Evolutionary conservation across 169 alveolate genomes (phyloP), one percentile per base, ranked within the genome.

Genomic region (Cryptosporidium viatorum): DNA sequence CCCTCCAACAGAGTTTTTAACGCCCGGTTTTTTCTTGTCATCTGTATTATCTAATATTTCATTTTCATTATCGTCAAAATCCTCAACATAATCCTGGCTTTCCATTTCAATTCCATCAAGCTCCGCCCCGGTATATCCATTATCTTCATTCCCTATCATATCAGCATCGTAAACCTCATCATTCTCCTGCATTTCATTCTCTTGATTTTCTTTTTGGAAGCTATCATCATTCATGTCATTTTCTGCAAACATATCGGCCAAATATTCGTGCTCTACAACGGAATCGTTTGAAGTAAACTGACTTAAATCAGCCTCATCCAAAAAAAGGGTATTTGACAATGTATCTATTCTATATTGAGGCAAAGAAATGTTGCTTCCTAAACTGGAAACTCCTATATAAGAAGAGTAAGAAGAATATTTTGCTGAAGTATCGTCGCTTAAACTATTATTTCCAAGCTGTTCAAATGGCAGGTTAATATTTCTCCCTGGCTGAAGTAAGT

Each of bases 401-500:
- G 89, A 65, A n/a, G 89, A 80, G 74, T 35, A 80, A 16, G 75
- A 62, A 8, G 75, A 62, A 39, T 62, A 62, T 0, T 41, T 80
- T 26, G 39, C 16, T n/a, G 41, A 12, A 39, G 6, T 21, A 7
- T 62, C 89, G 16, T 48, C 89, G 0, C 10, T 48, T 18, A 8
- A 62, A 26, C 59, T 37, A 45, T 23, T 41, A 29, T 60, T 37
- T 18, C 35, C 29, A 39, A 37, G 3, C 43, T 43, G 60, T 33
- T 80, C 89, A 60, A 6, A 43, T 16, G 60, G 29, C 41, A 80
- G 21, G 21, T 65, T 80, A 26, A 80, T 43, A 65, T 80, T 80
- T 33, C 26, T 80, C 14, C 89, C 89, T 26, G 75, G 75, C 55
- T 80, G 89, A 41, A 80, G 69, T n/a, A 80, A 65, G 2, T 65